A percentile compares a stretch with the other conserved stretches of the same genome.
phyloP scores from a whole-genome alignment of 1,284 basidiomycete genomes.

The Moesziomyces sp. region DNA sequence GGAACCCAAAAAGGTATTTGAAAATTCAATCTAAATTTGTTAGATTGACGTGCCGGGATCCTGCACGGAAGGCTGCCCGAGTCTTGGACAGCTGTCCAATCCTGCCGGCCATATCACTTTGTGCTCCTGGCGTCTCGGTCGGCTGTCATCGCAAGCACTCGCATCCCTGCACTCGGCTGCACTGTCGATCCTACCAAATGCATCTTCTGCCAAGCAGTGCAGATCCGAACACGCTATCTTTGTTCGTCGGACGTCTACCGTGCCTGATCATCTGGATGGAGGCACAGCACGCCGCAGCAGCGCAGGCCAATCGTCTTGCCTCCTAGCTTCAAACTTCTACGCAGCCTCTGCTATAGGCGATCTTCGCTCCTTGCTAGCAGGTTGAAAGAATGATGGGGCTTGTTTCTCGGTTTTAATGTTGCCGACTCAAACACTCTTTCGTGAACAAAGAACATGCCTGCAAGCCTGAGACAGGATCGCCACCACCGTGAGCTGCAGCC shows the following conservation, averaged over 20 bases:
- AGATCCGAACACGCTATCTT: too few species aligned
- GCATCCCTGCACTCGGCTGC: constrained; percentile 1
- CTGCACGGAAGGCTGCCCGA: too few species aligned
- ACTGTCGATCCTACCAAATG: constrained; percentile 10
- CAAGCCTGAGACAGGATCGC: too few species aligned
- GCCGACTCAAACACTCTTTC: too few species aligned
- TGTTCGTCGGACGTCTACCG: constrained; percentile 5
- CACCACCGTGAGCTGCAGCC: too few species aligned
- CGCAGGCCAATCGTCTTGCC: constrained; percentile 3
- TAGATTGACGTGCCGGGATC: too few species aligned
- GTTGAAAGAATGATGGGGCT: too few species aligned
- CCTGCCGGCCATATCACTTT: constrained; percentile 36
- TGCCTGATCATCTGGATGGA: background rate
- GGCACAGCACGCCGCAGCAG: background rate
- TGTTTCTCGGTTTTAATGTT: too few species aligned
- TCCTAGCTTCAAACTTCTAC: constrained; percentile 15
- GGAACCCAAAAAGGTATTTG: background rate
- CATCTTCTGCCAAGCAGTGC: too few species aligned
- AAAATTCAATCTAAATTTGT: background rate
- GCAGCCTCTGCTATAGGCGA: background rate
- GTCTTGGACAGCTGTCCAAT: constrained; percentile 34
- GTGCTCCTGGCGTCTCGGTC: background rate
- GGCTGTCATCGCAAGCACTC: background rate
- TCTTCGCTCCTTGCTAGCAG: too few species aligned
- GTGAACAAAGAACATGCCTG: too few species aligned